Conservation (phyloP, 805 yeast genomes). For the Starmerella sp. region DNA sequence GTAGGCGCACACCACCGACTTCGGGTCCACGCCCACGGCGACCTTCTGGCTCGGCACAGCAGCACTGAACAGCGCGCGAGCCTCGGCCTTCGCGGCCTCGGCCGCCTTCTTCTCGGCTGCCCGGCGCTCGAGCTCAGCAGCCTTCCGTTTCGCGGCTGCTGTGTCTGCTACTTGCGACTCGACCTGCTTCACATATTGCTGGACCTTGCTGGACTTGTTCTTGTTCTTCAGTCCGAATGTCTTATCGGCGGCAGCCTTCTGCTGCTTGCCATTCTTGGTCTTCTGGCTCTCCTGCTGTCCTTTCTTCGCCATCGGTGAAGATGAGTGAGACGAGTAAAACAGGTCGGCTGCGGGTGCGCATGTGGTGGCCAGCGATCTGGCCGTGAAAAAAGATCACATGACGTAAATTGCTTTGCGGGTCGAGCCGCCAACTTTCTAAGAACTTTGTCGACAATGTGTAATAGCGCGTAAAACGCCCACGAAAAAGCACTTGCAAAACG, state of each 20-base stretch:
- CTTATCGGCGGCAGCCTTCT: slow-evolving; percentile 63
- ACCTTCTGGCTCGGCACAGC: slow-evolving; percentile 67
- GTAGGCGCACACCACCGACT: slow-evolving; percentile 78
- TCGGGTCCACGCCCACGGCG: slow-evolving; percentile 96
- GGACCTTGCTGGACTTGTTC: slow-evolving; percentile 87
- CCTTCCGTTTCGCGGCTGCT: slow-evolving; percentile 52
- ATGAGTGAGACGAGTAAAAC: not conserved
- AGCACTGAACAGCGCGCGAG: slow-evolving; percentile 60
- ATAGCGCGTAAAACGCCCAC: not conserved
- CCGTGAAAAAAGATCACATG: slow-evolving; percentile 1
- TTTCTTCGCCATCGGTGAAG: slow-evolving; percentile 47
- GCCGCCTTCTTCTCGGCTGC: slow-evolving; percentile 80
- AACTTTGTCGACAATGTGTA: not conserved
- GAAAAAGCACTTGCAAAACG: not conserved
- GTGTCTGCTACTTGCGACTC: slow-evolving; percentile 48
- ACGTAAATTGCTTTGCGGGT: not conserved
- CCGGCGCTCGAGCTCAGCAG: slow-evolving; percentile 57
- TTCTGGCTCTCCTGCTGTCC: slow-evolving; percentile 43
- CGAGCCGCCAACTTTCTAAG: not conserved
- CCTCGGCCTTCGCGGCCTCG: slow-evolving; percentile 80
- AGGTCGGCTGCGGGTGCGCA: not conserved
- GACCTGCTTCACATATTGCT: slow-evolving; percentile 56
- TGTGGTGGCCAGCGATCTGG: not conserved
- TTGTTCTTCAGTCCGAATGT: slow-evolving; percentile 94
- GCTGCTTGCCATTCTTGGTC: slow-evolving; percentile 44